phyloP scores from a whole-genome alignment of 345 rosid genomes.

The Schrenkiella parvula region DNA sequence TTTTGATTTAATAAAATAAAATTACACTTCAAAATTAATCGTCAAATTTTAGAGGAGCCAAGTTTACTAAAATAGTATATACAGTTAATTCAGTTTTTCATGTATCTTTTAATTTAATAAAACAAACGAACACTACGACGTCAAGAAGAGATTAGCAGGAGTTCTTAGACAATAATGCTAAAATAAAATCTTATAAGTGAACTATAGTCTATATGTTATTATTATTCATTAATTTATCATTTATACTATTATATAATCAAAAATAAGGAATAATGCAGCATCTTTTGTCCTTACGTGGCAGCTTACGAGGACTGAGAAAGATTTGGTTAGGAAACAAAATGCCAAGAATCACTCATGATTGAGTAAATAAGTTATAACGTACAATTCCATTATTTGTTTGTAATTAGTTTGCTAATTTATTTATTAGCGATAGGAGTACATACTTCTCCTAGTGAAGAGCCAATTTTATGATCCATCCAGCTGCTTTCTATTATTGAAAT shows the following conservation, averaged over 20 bases:
- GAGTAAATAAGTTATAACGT: neutral
- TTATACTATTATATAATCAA: neutral
- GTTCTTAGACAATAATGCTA: neutral
- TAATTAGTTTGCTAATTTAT: neutral
- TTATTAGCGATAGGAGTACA: neutral
- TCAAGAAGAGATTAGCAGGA: neutral
- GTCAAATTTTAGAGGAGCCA: neutral
- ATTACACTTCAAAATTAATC: neutral
- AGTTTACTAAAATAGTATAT: neutral
- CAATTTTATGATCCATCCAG: neutral
- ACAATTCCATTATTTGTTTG: neutral
- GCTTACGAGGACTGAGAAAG: conserved; percentile 20
- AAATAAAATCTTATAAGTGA: neutral
- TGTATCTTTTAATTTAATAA: neutral
- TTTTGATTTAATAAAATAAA: neutral
- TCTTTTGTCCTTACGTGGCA: conserved; percentile 15
- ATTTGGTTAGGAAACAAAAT: conserved; percentile 21
- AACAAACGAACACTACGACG: neutral
- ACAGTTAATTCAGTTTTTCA: neutral
- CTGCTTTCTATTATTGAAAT: neutral
- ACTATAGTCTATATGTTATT: neutral
- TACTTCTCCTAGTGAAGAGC: conserved; percentile 23
- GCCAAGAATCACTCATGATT: conserved; percentile 22
- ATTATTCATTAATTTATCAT: neutral
- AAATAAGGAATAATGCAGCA: neutral